Percentiles rank a stretch among this genome's conserved stretches.
phyloP scores from a whole-genome alignment of 139 green algal genomes.

The Dunaliella primolecta region DNA sequence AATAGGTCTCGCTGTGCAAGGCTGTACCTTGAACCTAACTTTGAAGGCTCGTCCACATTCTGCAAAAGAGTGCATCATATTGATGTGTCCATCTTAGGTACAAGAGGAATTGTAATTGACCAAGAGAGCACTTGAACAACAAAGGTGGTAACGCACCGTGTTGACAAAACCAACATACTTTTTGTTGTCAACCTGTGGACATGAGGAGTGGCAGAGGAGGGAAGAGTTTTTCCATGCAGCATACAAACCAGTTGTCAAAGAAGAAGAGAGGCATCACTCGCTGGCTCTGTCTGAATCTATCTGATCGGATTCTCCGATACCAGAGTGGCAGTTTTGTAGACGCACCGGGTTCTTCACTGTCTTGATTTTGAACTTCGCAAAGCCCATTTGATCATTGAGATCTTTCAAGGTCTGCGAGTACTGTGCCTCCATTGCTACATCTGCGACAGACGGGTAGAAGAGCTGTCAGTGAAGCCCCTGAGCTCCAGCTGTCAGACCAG shows the following conservation, averaged over 20 bases:
- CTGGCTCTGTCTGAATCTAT: too few species aligned
- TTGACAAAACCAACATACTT: conserved; percentile 32
- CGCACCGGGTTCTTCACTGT: conserved; percentile 14
- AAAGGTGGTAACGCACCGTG: conserved; percentile 30
- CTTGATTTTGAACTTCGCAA: conserved; percentile 6
- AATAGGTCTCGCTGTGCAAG: conserved; percentile 30
- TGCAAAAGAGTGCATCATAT: conserved; percentile 13
- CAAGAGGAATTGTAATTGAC: not conserved
- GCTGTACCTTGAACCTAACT: conserved; percentile 23
- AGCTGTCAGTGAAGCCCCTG: too few species aligned
- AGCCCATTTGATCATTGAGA: not conserved
- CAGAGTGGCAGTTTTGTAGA: too few species aligned
- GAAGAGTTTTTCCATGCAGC: too few species aligned
- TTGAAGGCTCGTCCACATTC: conserved; percentile 33
- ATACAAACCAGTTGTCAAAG: too few species aligned
- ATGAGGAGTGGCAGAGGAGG: too few species aligned
- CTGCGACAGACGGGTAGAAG: not conserved
- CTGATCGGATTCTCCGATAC: too few species aligned
- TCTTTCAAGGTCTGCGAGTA: not conserved
- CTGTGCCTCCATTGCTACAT: not conserved
- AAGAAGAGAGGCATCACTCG: too few species aligned
- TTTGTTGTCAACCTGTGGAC: conserved; percentile 24
- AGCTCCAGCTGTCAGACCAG: not conserved
- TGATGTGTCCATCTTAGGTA: too few species aligned
- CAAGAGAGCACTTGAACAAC: not conserved